phyloP scores from a whole-genome alignment of 1,284 basidiomycete species.

The Omphalotus olearius region DNA sequence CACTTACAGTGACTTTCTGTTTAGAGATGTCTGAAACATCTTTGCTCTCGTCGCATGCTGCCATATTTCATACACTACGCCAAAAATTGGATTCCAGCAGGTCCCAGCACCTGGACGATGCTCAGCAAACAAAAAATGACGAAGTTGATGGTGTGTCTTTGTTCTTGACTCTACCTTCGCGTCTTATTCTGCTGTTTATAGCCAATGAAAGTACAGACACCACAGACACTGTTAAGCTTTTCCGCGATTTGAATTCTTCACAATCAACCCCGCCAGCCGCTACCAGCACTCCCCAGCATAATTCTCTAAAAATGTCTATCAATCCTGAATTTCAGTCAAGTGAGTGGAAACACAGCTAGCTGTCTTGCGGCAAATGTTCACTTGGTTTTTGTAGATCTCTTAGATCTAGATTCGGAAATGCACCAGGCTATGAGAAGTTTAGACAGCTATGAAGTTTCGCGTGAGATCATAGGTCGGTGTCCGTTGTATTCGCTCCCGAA shows the following conservation, averaged over 20 bases:
- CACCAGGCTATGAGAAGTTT: conserved; percentile 56
- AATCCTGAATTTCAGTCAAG: conserved; percentile 54
- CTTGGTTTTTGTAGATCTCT: conserved; percentile 43
- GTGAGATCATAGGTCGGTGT: not conserved
- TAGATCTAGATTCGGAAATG: conserved; percentile 74
- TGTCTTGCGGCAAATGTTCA: not conserved
- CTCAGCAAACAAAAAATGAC: conserved; percentile 18
- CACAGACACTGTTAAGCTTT: conserved; percentile 33
- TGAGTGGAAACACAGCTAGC: conserved; percentile 29
- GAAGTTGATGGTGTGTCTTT: conserved; percentile 25
- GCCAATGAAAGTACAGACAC: conserved; percentile 33
- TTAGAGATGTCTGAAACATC: not conserved
- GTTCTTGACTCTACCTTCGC: too few relatives aligned
- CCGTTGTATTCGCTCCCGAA: too few relatives aligned
- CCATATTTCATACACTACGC: conserved; percentile 46
- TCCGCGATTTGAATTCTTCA: conserved; percentile 34
- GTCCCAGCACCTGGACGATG: conserved; percentile 25
- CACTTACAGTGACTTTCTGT: conserved; percentile 2
- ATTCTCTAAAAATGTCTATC: conserved; percentile 53
- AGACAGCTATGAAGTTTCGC: conserved; percentile 44
- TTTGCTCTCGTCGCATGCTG: conserved; percentile 37
- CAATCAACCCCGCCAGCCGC: conserved; percentile 40
- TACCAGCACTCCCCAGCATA: conserved; percentile 48
- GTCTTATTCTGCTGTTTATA: not conserved
- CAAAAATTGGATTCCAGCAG: conserved; percentile 37